These are phyloP conservation scores for Euphorbia pulcherrima DNA, from an alignment of 345 rosid species.

Conservation along the genomic window DNA sequence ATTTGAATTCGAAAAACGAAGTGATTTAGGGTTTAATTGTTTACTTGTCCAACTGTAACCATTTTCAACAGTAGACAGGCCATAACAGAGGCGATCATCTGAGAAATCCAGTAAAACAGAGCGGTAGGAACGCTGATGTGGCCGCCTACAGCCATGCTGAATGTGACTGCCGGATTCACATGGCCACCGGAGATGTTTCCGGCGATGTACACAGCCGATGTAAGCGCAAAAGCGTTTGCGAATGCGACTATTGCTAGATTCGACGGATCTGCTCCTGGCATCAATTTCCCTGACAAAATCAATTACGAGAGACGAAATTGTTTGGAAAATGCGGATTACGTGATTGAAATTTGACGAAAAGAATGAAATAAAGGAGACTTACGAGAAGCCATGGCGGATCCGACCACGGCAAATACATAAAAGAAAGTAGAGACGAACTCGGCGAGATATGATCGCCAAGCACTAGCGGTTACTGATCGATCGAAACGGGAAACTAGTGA, in stretches of 20 bases:
- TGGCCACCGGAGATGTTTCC: constrained; percentile 75
- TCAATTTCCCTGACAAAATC: constrained; percentile 54
- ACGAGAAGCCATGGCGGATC: constrained; percentile 85
- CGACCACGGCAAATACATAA: constrained; percentile 69
- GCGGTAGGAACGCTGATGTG: constrained; percentile 68
- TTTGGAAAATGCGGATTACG: background rate
- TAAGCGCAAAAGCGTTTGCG: constrained; percentile 65
- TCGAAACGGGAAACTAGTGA: constrained; percentile 39
- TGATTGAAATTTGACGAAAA: too few species aligned
- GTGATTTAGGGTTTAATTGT: background rate
- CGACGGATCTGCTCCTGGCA: constrained; percentile 52
- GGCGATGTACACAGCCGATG: constrained; percentile 61
- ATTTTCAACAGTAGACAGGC: constrained; percentile 69
- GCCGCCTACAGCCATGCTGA: constrained; percentile 78
- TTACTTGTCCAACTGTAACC: constrained; percentile 56
- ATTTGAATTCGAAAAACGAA: background rate
- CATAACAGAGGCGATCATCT: constrained; percentile 75
- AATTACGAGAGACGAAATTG: background rate
- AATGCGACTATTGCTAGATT: constrained; percentile 54
- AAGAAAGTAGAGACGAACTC: constrained; percentile 94
- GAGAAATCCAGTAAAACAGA: constrained; percentile 76
- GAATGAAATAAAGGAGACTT: constrained; percentile 12
- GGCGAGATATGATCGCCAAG: constrained; percentile 69
- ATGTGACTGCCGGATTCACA: constrained; percentile 91
- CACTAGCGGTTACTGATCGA: constrained; percentile 41